Evolutionary conservation across 129 eudicot species (phyloP).

Genomic region (Pseudognaphalium luteoalbum): DNA sequence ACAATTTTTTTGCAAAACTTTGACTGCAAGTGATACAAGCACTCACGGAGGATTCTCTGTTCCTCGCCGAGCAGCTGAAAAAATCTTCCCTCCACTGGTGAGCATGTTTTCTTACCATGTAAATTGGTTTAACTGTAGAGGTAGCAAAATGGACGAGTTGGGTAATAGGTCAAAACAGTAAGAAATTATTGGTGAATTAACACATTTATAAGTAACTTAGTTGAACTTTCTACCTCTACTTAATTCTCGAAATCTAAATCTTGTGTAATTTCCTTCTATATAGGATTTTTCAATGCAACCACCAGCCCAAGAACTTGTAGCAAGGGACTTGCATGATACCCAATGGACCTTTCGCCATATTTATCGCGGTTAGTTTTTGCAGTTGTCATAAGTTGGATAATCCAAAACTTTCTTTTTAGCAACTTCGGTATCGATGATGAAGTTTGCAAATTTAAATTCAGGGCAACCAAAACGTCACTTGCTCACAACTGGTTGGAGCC

Average conservation of each 20-base stretch:
- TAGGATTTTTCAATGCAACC: conserved; percentile 98
- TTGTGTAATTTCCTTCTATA: conserved; percentile 5
- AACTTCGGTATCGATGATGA: background rate
- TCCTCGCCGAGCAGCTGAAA: conserved; percentile 99
- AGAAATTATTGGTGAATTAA: background rate
- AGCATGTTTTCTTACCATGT: conserved; percentile 8
- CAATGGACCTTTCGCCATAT: conserved; percentile 94
- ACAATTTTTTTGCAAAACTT: conserved; percentile 88
- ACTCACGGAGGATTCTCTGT: conserved; percentile 99
- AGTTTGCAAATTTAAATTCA: conserved; percentile 23
- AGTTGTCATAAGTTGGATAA: background rate
- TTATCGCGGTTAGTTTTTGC: conserved; percentile 67
- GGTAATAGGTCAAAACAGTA: background rate
- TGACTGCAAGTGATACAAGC: conserved; percentile 99
- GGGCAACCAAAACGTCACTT: conserved; percentile 99
- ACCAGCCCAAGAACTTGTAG: conserved; percentile 91
- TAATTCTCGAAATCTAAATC: background rate
- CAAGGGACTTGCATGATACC: conserved; percentile 85
- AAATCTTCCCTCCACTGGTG: conserved; percentile 89
- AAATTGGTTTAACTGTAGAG: background rate
- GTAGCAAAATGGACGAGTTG: background rate
- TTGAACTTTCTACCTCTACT: background rate
- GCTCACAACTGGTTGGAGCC: conserved; percentile 99
- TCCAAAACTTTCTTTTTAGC: background rate
- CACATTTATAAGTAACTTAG: background rate